These are phyloP conservation scores for Phytopythium kandeliae DNA, from an alignment of 352 stramenopile genomes.

Conservation along the genomic window DNA sequence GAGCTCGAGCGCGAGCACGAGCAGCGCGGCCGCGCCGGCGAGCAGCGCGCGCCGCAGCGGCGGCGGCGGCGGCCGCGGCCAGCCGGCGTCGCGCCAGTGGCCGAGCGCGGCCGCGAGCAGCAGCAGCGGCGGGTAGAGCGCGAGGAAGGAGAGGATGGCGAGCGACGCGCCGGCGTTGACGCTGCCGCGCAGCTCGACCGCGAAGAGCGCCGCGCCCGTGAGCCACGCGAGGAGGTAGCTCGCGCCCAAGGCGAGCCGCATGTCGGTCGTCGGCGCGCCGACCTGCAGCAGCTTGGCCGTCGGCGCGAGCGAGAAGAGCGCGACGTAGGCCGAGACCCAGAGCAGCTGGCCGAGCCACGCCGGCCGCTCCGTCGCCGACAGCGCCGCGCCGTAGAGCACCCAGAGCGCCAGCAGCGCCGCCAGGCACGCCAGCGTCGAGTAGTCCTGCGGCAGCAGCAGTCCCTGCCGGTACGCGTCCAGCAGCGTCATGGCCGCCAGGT, in stretches of 20 bases:
- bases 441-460: conserved; percentile 70
- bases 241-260: conserved; percentile 37
- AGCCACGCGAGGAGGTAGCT: conserved; percentile 66
- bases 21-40: conserved; percentile 19
- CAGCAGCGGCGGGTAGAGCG: conserved; percentile 81
- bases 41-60: conserved; percentile 27
- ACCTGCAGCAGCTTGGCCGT: conserved; percentile 82
- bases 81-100: conserved; percentile 77
- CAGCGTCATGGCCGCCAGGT: conserved; percentile 69
- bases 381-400: conserved; percentile 61
- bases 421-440: conserved; percentile 66
- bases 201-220: conserved; percentile 67
- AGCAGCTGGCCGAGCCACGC: conserved; percentile 68
- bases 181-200: conserved; percentile 40
- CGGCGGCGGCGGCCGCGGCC: conserved; percentile 33
- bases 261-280: conserved; percentile 45
- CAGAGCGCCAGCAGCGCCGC: conserved; percentile 39
- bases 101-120: conserved; percentile 62
- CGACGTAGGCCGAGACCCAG: conserved; percentile 54
- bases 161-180: conserved; percentile 75
- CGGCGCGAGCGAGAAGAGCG: conserved; percentile 65
- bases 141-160: conserved; percentile 60
- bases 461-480: conserved; percentile 67
- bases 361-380: conserved; percentile 60
- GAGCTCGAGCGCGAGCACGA: conserved; percentile 76